Evolutionary conservation across 108 stramenopile genomes (phyloP), one percentile per base, ranked within the genome.

Genomic region (Pseudonitzschia multistriata): DNA sequence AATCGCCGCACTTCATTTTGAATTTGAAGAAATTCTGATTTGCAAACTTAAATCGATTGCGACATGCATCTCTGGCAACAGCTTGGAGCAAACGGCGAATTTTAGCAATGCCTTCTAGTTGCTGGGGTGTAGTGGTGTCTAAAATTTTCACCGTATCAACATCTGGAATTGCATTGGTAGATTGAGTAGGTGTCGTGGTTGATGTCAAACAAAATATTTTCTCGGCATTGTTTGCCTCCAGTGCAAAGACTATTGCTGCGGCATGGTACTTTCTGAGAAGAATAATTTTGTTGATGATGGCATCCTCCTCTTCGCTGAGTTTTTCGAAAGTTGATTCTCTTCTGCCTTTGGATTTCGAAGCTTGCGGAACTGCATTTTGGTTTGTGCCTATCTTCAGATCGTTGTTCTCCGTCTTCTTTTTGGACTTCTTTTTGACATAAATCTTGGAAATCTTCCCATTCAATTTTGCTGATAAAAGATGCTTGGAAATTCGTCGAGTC

Each of bases 221-320:
- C 30, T 78, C 72, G 11, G 75, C 5, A 15, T 56, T 50, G 4
- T 39, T 37, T 10, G 78, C 68, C 6, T 80, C 73, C 24, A 53
- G 65, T 2, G 77, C 77, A 42, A 45, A 78, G 11, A 75, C 68
- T 1, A 84, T 40, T 3, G 83, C 83, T 42, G 67, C 24, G 22
- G 40, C 49, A 36, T 62, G 61, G 21, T 30, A 61, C 49, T 39
- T 75, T 68, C 84, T 67, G 35, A 78, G 60, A 35, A 49, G 71
- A 21, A 57, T 22, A n/a, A 81, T 55, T 40, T 35, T 3, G 17
- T 34, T 6, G n/a, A 69, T 60, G 28, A 65, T 39, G 10, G 24
- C 42, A 1, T 49, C 35, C 40, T 79, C 75, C 65, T 79, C 70
- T 28, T 45, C 55, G 24, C 56, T 63, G 21, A 39, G 25, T 27